Base-by-base conservation (phyloP, 1,284 basidiomycete species). In the Apiotrichum brassicae region DNA sequence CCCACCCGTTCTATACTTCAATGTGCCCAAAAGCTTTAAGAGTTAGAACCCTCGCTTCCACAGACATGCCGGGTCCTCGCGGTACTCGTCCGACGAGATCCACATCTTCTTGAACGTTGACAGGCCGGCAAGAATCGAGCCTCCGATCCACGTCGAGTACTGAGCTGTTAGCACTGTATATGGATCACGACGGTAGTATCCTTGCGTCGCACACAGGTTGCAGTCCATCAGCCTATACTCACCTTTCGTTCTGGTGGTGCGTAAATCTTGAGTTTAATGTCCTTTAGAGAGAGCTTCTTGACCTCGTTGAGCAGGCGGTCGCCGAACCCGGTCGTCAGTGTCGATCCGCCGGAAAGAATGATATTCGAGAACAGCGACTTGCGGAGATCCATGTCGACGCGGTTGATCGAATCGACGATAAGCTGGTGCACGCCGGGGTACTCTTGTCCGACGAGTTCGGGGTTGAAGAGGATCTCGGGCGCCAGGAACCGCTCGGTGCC, bases 31-130 rank as follows among this genome's bases (percentile, higher is more conserved):
- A 30, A 30, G 9, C 28, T 14, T 9, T 30, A 9, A 8, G 28
- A 8, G 28, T 25, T n/a, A 42, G 40, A 42, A 30, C 6, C 40
- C 40, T 3, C 25, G 25, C 28, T 42, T 42, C 40, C 40, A 42
- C 6, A 42, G 12, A 8, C 24, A 26, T 12, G 24, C 92, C 40
- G 93, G 94, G 75, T 98, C 95, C 73, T 99, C 95, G 73, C 94
- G 90, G 71, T 97, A 99, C 75, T 98, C 95, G 71, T 99, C 95
- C 36, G 94, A 93, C 36, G 91, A 95, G 41, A 98, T 90, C 91
- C 91, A 95, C 91, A 95, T 94, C 90, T 95, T 95, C 76, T 93
- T 97, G 78, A 98, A 98, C 19, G 95, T 97, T 61, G 84, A 93
- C 53, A 98, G 75, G 34, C 94, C 93, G 39, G 94, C 94, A 48